Percentiles rank a stretch among this genome's conserved stretches.
These are phyloP conservation scores for Fusarium buharicum DNA, from an alignment of 2,329 filamentous ascomycete species.

Conservation along the genomic window DNA sequence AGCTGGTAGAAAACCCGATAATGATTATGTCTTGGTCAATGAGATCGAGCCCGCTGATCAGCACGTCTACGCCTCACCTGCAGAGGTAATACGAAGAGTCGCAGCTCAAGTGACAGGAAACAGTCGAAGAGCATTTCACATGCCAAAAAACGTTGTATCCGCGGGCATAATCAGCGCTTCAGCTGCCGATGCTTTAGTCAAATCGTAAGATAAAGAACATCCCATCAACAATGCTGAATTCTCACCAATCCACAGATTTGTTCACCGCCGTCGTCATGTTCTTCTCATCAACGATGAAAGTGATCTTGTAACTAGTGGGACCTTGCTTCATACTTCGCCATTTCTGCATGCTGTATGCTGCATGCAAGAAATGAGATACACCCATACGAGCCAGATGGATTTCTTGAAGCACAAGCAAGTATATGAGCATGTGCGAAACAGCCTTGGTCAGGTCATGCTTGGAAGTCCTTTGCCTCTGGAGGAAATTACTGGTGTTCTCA, in stretches of 20 bases:
- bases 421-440: conserved; percentile 53
- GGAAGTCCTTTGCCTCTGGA: conserved; percentile 54
- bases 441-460: conserved; percentile 53
- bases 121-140: conserved; percentile 20
- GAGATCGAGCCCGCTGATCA: conserved; percentile 24
- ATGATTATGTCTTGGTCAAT: not conserved
- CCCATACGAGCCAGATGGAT: conserved; percentile 27
- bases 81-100: conserved; percentile 28
- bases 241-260: conserved; percentile 11
- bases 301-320: conserved; percentile 29
- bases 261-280: conserved; percentile 19
- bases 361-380: conserved; percentile 51
- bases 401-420: conserved; percentile 48
- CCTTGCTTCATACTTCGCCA: conserved; percentile 49
- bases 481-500: conserved; percentile 54
- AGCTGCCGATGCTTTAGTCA: conserved; percentile 20
- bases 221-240: not conserved
- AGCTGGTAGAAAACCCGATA: not conserved
- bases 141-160: conserved; percentile 21
- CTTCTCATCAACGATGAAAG: conserved; percentile 20
- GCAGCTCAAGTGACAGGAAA: conserved; percentile 24
- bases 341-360: conserved; percentile 56
- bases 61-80: conserved; percentile 23
- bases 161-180: conserved; percentile 16
- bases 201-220: conserved; percentile 5